phyloP scores from a whole-genome alignment of 495 filamentous ascomycete genomes.

The Neurospora sp. region DNA sequence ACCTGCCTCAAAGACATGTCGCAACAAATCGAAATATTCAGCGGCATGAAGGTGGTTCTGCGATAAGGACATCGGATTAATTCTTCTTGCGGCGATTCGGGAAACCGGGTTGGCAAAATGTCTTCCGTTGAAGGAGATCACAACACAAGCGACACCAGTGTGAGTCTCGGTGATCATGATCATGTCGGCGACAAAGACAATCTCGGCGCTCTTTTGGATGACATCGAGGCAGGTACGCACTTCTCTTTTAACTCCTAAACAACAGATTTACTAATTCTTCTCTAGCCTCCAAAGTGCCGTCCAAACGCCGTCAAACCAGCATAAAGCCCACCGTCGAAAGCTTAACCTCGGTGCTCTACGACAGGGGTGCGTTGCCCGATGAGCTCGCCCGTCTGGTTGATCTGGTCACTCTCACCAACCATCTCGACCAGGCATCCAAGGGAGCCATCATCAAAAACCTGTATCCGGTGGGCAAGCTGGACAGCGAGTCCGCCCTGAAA shows the following conservation, averaged over 20 bases:
- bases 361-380: conserved; percentile 52
- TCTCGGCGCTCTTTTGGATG: conserved; percentile 16
- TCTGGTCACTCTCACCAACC: conserved; percentile 52
- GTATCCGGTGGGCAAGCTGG: conserved; percentile 58
- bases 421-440: conserved; percentile 66
- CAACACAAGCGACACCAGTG: neutral
- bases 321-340: conserved; percentile 40
- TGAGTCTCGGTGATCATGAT: neutral
- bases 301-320: conserved; percentile 35
- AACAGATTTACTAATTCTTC: conserved; percentile 1
- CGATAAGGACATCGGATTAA: neutral
- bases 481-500: conserved; percentile 51
- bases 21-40: neutral
- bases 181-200: neutral
- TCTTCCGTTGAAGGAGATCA: neutral
- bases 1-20: neutral
- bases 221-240: conserved; percentile 19
- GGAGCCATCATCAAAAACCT: conserved; percentile 60
- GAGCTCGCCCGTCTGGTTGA: conserved; percentile 55
- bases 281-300: conserved; percentile 39
- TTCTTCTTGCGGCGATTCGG: neutral
- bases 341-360: conserved; percentile 45
- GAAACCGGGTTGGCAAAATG: neutral
- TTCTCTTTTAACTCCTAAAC: neutral
- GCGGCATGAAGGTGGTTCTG: neutral